Evolutionary conservation across 148 eudicot genomes (phyloP).

Genomic region (Pharnaceum exiguum): DNA sequence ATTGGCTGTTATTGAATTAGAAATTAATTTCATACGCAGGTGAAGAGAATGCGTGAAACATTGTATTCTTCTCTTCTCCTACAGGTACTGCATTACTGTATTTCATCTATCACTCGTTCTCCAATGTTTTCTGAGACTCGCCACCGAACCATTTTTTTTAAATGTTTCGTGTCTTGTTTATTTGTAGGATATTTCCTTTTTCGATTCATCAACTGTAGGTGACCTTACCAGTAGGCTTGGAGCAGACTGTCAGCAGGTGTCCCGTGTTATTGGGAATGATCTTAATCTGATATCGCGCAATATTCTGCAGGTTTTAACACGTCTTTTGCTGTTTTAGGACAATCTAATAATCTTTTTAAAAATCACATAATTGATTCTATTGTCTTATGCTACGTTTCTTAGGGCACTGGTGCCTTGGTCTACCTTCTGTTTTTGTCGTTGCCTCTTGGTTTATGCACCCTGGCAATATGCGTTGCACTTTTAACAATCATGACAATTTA

Average conservation of each 20-base stretch:
- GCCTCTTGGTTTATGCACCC: slow-evolving; percentile 88
- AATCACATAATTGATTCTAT: neutral
- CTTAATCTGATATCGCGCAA: slow-evolving; percentile 89
- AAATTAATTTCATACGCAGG: slow-evolving; percentile 47
- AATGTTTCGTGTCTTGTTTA: neutral
- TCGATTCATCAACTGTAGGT: slow-evolving; percentile 87
- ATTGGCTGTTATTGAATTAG: slow-evolving; percentile 6
- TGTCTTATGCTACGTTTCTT: slow-evolving; percentile 20
- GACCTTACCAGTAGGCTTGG: slow-evolving; percentile 98
- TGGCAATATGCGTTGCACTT: slow-evolving; percentile 68
- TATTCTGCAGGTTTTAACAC: slow-evolving; percentile 67
- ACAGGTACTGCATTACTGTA: slow-evolving; percentile 47
- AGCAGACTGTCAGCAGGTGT: slow-evolving; percentile 99
- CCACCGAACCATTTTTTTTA: neutral
- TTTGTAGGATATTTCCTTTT: slow-evolving; percentile 83
- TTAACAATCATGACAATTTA: slow-evolving; percentile 67
- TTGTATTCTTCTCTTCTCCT: slow-evolving; percentile 79
- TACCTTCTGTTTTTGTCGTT: slow-evolving; percentile 84
- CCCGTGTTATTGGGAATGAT: slow-evolving; percentile 97
- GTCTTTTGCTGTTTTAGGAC: neutral
- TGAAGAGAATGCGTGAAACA: slow-evolving; percentile 89
- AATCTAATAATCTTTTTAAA: slow-evolving; percentile 8
- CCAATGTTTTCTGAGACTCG: neutral
- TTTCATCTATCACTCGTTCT: no score
- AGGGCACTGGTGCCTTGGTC: slow-evolving; percentile 84